Conservation (phyloP, 768 basidiomycete species). For the Pseudohyphozyma bogoriensis region DNA sequence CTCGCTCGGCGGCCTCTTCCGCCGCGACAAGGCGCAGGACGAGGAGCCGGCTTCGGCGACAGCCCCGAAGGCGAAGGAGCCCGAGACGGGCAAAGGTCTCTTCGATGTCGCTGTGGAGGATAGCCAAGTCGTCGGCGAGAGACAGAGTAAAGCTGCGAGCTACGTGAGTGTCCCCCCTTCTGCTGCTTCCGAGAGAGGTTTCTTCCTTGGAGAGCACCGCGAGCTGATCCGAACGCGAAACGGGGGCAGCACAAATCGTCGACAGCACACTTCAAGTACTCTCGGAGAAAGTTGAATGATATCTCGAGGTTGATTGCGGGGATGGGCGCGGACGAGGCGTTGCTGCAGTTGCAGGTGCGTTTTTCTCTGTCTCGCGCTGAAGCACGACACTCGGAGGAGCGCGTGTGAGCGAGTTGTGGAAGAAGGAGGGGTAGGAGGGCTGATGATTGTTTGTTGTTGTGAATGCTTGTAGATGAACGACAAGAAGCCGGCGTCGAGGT, state of each 20-base stretch:
- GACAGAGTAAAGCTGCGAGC: conserved; percentile 4
- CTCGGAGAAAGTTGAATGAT: conserved; percentile 75
- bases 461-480: conserved; percentile 47
- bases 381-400: not conserved
- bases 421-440: not conserved
- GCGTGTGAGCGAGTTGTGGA: not conserved
- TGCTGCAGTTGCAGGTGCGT: conserved; percentile 84
- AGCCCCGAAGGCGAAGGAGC: not conserved
- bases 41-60: no score
- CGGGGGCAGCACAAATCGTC: conserved; percentile 72
- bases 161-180: conserved; percentile 20
- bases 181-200: not conserved
- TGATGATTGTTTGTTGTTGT: not conserved
- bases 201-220: not conserved
- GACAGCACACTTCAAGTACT: conserved; percentile 85
- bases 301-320: conserved; percentile 75
- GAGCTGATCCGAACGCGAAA: no score
- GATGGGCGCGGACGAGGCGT: conserved; percentile 86
- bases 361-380: not conserved
- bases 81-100: conserved; percentile 4
- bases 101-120: conserved; percentile 17
- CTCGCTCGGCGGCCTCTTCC: no score
- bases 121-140: conserved; percentile 10
- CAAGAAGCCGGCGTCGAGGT: conserved; percentile 73
- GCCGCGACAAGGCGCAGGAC: no score